Conservation (phyloP, 768 basidiomycete species). For the Omphalotus guepiniiformis region DNA sequence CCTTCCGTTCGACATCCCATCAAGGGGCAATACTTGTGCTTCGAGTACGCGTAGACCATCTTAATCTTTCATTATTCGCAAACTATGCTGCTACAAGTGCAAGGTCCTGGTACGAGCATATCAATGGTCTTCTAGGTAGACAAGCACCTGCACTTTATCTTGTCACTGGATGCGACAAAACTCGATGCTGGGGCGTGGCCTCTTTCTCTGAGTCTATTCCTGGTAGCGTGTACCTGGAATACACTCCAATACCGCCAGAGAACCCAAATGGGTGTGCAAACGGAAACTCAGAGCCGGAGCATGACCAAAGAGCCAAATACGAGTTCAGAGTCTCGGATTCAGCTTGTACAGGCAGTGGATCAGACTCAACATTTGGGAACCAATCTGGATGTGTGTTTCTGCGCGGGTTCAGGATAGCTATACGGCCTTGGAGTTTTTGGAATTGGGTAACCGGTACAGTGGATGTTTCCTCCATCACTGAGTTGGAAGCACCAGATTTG, state of each 20-base stretch:
- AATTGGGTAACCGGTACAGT: too few relatives aligned
- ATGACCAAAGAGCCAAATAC: neutral
- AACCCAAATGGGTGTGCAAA: neutral
- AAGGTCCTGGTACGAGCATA: neutral
- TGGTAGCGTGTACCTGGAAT: neutral
- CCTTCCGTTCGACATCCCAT: too few relatives aligned
- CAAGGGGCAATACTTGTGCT: neutral
- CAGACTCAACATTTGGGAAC: neutral
- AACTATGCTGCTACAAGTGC: neutral
- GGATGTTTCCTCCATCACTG: too few relatives aligned
- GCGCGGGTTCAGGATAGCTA: neutral
- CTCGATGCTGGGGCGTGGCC: neutral
- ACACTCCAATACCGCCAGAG: neutral
- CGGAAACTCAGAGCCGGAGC: too few relatives aligned
- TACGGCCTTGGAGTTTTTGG: too few relatives aligned
- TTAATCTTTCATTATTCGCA: neutral
- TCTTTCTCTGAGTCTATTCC: neutral
- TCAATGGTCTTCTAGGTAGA: neutral
- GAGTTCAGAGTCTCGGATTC: neutral
- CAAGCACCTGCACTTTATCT: neutral
- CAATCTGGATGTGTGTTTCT: constrained; percentile 1
- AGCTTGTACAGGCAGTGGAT: neutral
- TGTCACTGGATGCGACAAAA: neutral
- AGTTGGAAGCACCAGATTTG: too few relatives aligned
- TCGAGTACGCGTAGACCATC: neutral